These are phyloP conservation scores for Phytophthora citrophthora DNA, from an alignment of 352 stramenopile genomes.

Conservation along the genomic window DNA sequence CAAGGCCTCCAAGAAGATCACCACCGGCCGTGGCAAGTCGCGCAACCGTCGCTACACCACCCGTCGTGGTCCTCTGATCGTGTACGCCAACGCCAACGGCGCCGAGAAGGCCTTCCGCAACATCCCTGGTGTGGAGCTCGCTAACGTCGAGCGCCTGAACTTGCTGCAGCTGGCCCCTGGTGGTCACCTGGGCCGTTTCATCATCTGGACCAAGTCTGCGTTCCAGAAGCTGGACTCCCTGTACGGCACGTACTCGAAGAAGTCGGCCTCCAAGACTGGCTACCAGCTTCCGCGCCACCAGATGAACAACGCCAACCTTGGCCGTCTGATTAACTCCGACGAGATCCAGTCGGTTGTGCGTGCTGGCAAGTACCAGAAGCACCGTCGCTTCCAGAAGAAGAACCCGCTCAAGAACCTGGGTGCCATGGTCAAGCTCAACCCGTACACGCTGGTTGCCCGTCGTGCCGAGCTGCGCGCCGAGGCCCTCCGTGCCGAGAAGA, in stretches of 20 bases:
- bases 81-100: slow-evolving; percentile 95
- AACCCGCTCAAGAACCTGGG: slow-evolving; percentile 97
- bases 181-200: slow-evolving; percentile 99
- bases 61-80: slow-evolving; percentile 95
- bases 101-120: slow-evolving; percentile 97
- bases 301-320: slow-evolving; percentile 98
- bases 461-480: slow-evolving; percentile 90
- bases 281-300: slow-evolving; percentile 94
- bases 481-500: slow-evolving; percentile 90
- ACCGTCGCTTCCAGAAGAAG: slow-evolving; percentile 95
- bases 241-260: slow-evolving; percentile 95
- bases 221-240: slow-evolving; percentile 97
- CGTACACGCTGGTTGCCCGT: slow-evolving; percentile 94
- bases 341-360: slow-evolving; percentile 98
- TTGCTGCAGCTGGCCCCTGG: slow-evolving; percentile 97
- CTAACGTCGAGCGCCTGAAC: slow-evolving; percentile 97
- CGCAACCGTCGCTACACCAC: slow-evolving; percentile 97
- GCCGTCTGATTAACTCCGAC: slow-evolving; percentile 99
- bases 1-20: slow-evolving; percentile 98
- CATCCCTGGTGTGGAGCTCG: slow-evolving; percentile 97
- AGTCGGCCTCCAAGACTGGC: slow-evolving; percentile 90
- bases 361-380: slow-evolving; percentile 92
- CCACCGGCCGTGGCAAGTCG: slow-evolving; percentile 98
- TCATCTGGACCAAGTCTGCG: slow-evolving; percentile 98
- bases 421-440: slow-evolving; percentile 97